These are phyloP conservation scores for Chloromonas sp. DNA, from an alignment of 163 green algal genomes.

Conservation along the genomic window DNA sequence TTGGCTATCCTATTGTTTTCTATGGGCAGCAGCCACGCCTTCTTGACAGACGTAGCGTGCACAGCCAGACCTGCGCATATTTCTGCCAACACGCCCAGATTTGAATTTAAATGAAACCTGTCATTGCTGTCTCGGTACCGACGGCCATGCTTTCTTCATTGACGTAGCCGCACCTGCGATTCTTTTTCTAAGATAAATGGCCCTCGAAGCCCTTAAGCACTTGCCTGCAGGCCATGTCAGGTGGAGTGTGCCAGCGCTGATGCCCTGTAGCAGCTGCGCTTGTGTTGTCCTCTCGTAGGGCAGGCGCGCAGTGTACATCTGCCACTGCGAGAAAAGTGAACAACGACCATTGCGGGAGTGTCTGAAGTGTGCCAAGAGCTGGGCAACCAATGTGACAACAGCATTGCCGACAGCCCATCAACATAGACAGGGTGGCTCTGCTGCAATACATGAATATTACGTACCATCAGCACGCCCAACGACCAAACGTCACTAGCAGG, in stretches of 20 bases:
- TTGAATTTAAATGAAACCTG: no score
- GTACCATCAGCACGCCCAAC: slow-evolving; percentile 9
- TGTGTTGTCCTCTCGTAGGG: slow-evolving; percentile 14
- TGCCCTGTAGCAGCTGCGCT: slow-evolving; percentile 16
- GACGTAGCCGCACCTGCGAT: no score
- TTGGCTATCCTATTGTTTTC: neutral
- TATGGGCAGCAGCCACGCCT: neutral
- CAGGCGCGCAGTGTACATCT: slow-evolving; percentile 17
- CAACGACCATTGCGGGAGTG: neutral
- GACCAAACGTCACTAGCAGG: slow-evolving; percentile 15
- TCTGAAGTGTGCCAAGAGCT: no score
- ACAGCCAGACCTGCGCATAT: no score
- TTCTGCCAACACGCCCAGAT: no score
- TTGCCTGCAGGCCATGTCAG: slow-evolving; percentile 10
- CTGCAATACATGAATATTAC: no score
- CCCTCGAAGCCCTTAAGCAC: neutral
- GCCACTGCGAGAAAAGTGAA: neutral
- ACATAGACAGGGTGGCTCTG: no score
- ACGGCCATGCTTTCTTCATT: no score
- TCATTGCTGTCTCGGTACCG: no score
- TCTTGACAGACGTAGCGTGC: neutral
- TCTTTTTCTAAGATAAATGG: no score
- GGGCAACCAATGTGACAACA: no score
- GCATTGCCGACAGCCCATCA: no score
- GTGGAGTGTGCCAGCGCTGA: neutral